Base-by-base conservation (phyloP, 495 filamentous ascomycete genomes). In the Penicillium coprophilum region DNA sequence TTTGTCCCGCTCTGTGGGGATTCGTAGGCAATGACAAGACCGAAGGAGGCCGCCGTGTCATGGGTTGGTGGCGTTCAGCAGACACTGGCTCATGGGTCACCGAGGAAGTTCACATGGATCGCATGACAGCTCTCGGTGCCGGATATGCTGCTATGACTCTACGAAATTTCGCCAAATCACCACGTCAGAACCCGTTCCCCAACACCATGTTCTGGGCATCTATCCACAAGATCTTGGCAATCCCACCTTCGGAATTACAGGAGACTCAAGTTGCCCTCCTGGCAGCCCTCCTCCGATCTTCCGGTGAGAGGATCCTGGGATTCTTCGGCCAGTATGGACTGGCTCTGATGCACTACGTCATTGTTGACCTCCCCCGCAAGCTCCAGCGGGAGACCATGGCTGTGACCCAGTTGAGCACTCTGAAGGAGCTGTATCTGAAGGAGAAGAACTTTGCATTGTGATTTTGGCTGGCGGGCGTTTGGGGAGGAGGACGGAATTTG, bases 1-100 rank as follows among this genome's bases (percentile, higher is more conserved):
- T 83, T 24, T 96, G 91, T 63, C 93, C 95, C 4, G 86, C 91
- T 11, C 77, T 99, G 11, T 97, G 89, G 69, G 95, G 95, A 19
- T 86, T 92, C 62, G 80, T 81, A 20, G 93, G 89, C 32, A 82
- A 76, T 46, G 89, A 95, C 60, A 86, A 82, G 48, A 95, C 88
- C 0, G 79, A 86, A 44, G 75, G 78, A 19, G 91, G 91, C 6
- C 79, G 83, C 8, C 60, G 66, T 32, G 80, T 83, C n/a, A 67
- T 97, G 2, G 93, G 93, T 4, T 96, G 91, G 91, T 68, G 68
- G 63, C 82, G 78, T 56, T 80, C 81, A 28, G 77, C 82, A n/a
- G 50, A 70, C 7, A 71, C 62, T 13, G 82, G 76, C 12, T 70
- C 69, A 4, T 94, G 78, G 66, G 73, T 89, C 46, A 59, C 73